These are phyloP conservation scores for Botrytis paeoniae DNA, from an alignment of 2,329 filamentous ascomycete species.

Conservation along the genomic window DNA sequence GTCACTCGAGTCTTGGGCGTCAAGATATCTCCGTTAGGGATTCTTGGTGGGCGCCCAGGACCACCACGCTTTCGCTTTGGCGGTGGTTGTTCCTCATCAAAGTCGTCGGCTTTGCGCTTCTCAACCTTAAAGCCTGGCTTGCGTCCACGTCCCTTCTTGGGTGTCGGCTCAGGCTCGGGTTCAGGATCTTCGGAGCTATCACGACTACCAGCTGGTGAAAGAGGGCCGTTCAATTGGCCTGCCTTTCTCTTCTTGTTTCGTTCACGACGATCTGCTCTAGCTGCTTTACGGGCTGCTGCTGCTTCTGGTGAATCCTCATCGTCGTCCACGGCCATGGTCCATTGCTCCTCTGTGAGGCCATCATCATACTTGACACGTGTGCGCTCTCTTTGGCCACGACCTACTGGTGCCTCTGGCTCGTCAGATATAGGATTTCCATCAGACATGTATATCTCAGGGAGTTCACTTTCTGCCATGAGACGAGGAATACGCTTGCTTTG, in stretches of 20 bases:
- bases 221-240: constrained; percentile 35
- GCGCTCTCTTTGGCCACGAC: constrained; percentile 90
- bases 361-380: constrained; percentile 96
- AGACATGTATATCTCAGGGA: constrained; percentile 90
- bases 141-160: constrained; percentile 79
- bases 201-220: constrained; percentile 70
- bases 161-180: constrained; percentile 52
- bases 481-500: constrained; percentile 67
- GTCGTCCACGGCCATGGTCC: constrained; percentile 96
- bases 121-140: constrained; percentile 65
- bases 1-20: constrained; percentile 66
- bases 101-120: constrained; percentile 78
- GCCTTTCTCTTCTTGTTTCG: constrained; percentile 67
- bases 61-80: constrained; percentile 75
- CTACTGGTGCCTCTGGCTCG: constrained; percentile 72
- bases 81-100: constrained; percentile 72
- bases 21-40: constrained; percentile 53
- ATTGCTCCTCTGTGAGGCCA: constrained; percentile 96
- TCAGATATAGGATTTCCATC: constrained; percentile 81
- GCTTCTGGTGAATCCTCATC: constrained; percentile 93
- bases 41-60: constrained; percentile 63
- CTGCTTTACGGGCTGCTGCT: constrained; percentile 85
- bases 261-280: constrained; percentile 75
- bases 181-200: constrained; percentile 76
- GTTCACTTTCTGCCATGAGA: constrained; percentile 80